Conservation (phyloP, 345 rosid genomes). For the Clausena lansium region DNA sequence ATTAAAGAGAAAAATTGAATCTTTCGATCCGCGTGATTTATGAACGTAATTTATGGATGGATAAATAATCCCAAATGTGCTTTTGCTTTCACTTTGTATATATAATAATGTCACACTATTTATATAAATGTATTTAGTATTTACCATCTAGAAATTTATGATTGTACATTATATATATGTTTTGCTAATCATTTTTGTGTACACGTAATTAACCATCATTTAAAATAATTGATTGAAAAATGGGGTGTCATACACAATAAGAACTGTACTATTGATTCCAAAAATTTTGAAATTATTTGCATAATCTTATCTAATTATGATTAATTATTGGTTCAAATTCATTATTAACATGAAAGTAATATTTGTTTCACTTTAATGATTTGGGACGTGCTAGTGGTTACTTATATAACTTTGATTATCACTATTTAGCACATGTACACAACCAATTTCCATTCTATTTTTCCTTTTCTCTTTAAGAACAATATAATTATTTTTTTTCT, state of each 20-base stretch:
- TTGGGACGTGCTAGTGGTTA: background rate
- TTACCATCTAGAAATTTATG: background rate
- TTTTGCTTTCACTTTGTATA: background rate
- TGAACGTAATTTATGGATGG: background rate
- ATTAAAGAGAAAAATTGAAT: background rate
- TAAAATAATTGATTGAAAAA: background rate
- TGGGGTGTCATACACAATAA: background rate
- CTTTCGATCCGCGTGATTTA: background rate
- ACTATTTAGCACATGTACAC: background rate
- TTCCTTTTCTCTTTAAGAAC: background rate
- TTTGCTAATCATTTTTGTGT: background rate
- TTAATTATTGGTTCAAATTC: constrained; percentile 4
- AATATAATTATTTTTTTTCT: background rate
- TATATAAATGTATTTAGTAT: background rate
- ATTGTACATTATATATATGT: background rate
- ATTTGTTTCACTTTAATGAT: background rate
- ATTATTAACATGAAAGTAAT: background rate
- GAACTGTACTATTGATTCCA: background rate
- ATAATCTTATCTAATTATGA: background rate
- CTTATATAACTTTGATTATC: background rate
- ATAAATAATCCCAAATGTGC: background rate
- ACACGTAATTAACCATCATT: background rate
- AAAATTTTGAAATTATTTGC: background rate
- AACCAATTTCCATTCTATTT: background rate
- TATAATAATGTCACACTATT: background rate